Evolutionary conservation across 495 filamentous ascomycete genomes (phyloP), one percentile per base, ranked within the genome.

Genomic region (Pyrenopolyporus hunteri): DNA sequence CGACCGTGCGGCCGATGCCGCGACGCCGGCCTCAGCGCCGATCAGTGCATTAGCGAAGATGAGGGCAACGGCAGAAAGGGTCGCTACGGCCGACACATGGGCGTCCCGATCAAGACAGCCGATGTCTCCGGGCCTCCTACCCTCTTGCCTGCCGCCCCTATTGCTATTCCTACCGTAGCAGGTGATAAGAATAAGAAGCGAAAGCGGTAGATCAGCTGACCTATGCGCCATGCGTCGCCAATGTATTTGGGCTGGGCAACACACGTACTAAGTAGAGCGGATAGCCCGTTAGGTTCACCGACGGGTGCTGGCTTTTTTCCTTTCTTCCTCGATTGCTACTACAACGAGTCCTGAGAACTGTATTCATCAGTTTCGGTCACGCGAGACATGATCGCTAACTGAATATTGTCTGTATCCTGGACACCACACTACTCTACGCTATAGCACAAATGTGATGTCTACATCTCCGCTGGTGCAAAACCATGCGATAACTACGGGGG

Each of bases 1-100:
- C 87, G 94, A 33, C 94, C 94, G 8, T 98, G 94, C 69, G 89
- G 90, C 31, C 84, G 94, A 57, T 98, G 94, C 85, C 90, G 91
- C 70, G 94, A 98, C 76, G 94, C 95, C 20, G 94, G 94, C 10
- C 89, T 98, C 66, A 87, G 89, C 43, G 83, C 91, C 48, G 93
- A 98, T 33, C 88, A 90, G 43, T 98, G 94, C 72, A 83, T 98
- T 72, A 96, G 92, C 74, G 94, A 98, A 73, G 95, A 98, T 58
- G 94, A 98, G 71, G 89, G 89, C 29, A 97, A 97, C 72, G 93
- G 92, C 31, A 86, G 94, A 63, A 97, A 97, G 72, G 95, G 95
- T n/a, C 85, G 94, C 8, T 97, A 94, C 67, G 95, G 92, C 42
- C 88, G 92, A 35, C 91, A 96, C 72, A 97, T 97, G 92, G 92